phyloP scores from a whole-genome alignment of 192 early-diverging fungal genomes.

The Coemansia sp. region DNA sequence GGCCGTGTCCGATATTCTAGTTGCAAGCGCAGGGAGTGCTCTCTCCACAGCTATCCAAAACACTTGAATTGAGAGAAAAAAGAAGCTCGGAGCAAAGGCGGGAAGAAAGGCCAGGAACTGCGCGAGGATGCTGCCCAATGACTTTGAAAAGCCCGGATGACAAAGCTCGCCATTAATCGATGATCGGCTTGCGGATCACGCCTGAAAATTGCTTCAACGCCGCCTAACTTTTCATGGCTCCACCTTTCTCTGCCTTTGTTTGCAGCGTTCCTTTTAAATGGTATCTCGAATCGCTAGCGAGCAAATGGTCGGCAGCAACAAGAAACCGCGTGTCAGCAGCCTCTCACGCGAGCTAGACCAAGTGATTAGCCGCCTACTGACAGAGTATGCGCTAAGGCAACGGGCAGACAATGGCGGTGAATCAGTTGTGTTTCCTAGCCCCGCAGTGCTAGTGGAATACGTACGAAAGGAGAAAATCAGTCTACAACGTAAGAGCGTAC shows the following conservation, averaged over 20 bases:
- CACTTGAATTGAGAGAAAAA: background rate
- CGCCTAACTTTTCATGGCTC: background rate
- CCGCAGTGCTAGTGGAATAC: conserved; percentile 25
- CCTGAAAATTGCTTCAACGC: background rate
- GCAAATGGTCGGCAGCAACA: conserved; percentile 35
- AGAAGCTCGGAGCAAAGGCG: too few species aligned
- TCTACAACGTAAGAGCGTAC: conserved; percentile 17
- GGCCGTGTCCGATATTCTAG: background rate
- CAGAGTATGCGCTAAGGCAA: conserved; percentile 17
- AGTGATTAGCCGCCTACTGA: conserved; percentile 19
- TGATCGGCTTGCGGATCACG: background rate
- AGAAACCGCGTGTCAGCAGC: conserved; percentile 27
- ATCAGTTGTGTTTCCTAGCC: conserved; percentile 15
- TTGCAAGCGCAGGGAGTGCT: background rate
- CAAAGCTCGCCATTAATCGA: background rate
- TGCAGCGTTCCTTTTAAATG: too few species aligned
- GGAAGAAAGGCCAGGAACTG: too few species aligned
- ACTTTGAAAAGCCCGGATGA: background rate
- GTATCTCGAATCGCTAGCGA: background rate
- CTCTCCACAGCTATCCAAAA: background rate
- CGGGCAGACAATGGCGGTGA: conserved; percentile 11
- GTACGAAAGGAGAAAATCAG: conserved; percentile 23
- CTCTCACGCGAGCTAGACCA: conserved; percentile 30
- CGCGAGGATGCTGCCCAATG: background rate
- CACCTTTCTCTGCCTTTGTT: background rate